Percentiles rank a stretch among this genome's conserved stretches.
Conservation (phyloP, 768 basidiomycete genomes). For the Macrolepiota albuminosa region DNA sequence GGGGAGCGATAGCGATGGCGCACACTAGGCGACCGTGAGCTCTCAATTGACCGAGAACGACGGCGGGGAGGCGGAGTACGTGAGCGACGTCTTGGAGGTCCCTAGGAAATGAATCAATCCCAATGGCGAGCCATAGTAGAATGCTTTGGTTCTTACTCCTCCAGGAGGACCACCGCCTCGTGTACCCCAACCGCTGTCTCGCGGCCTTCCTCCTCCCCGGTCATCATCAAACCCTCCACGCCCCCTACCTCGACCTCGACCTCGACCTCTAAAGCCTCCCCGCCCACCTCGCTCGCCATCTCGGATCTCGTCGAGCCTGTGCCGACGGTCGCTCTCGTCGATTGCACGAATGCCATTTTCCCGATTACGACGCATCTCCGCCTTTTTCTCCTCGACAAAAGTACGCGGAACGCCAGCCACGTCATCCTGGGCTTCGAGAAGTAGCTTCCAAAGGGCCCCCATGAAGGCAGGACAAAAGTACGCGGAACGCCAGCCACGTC, state of each 20-base stretch:
- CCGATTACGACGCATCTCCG: conserved; percentile 73
- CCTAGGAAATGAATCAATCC: conserved; percentile 21
- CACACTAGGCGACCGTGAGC: conserved; percentile 35
- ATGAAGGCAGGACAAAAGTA: conserved; percentile 86
- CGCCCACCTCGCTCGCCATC: conserved; percentile 51
- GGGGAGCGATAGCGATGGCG: conserved; percentile 34
- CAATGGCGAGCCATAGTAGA: not conserved
- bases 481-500: conserved; percentile 87
- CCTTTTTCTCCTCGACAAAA: conserved; percentile 90
- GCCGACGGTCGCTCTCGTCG: conserved; percentile 67
- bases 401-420: conserved; percentile 86
- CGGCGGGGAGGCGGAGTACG: conserved; percentile 46
- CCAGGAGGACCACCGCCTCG: conserved; percentile 50
- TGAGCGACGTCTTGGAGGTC: conserved; percentile 39
- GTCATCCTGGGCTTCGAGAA: conserved; percentile 90
- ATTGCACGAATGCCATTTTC: conserved; percentile 61
- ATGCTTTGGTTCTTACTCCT: conserved; percentile 26
- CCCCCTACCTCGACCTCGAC: conserved; percentile 56
- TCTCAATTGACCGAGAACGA: conserved; percentile 34
- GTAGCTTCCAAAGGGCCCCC: conserved; percentile 80
- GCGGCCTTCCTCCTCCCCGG: conserved; percentile 47
- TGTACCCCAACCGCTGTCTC: conserved; percentile 66
- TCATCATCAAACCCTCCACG: conserved; percentile 41
- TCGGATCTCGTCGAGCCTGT: conserved; percentile 63
- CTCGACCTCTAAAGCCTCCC: conserved; percentile 47